Percentiles rank a stretch among this genome's conserved stretches.
Evolutionary conservation across 2,329 filamentous ascomycete genomes (phyloP).

Genomic region (Aspergillus versicolor): DNA sequence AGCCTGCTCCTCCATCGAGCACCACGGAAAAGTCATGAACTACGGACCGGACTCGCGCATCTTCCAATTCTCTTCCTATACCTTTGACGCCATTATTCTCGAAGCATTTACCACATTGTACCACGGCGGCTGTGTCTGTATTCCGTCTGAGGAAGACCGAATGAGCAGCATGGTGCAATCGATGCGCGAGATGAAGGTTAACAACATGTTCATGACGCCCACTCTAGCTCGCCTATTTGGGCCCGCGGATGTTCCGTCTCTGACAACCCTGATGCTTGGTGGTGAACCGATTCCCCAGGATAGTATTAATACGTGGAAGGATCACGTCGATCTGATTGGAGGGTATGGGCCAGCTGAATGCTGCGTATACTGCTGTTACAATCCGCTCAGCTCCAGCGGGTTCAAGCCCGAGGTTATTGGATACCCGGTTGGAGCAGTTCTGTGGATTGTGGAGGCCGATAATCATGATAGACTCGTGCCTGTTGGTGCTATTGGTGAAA

Average conservation of each 20-base stretch:
- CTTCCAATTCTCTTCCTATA: neutral
- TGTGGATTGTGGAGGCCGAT: conserved; percentile 5
- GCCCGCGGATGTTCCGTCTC: neutral
- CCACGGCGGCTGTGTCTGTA: neutral
- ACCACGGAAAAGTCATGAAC: neutral
- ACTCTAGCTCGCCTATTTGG: neutral
- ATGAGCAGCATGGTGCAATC: neutral
- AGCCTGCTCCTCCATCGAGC: neutral
- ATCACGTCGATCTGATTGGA: neutral
- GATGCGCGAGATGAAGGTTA: neutral
- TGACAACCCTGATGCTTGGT: neutral
- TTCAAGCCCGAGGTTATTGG: neutral
- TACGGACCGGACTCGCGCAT: neutral
- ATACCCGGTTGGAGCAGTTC: neutral
- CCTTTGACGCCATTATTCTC: neutral
- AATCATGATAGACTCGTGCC: neutral
- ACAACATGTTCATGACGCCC: neutral
- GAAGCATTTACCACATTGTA: neutral
- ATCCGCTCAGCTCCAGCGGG: neutral
- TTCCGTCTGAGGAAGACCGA: neutral
- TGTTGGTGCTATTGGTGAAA: conserved; percentile 17
- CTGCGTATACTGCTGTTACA: neutral
- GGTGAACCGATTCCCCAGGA: neutral
- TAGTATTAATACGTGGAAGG: neutral
- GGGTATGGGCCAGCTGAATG: neutral